Conservation (phyloP, 345 rosid species). For the Rhodamnia argentea region DNA sequence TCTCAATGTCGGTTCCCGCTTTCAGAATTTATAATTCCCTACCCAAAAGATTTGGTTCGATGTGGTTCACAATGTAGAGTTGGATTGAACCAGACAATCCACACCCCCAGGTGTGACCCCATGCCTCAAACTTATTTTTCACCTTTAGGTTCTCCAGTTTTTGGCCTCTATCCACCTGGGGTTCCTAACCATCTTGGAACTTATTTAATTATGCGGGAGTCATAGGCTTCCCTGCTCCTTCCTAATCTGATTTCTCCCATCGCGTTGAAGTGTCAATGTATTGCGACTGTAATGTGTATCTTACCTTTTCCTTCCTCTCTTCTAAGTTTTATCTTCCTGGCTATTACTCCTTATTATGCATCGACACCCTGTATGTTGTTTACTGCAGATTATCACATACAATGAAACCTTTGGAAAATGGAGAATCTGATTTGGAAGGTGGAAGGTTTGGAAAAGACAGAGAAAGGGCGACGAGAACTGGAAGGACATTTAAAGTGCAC, state of each 20-base stretch:
- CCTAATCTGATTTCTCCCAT: background rate
- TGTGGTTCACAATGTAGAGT: background rate
- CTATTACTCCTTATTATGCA: background rate
- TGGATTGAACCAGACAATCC: background rate
- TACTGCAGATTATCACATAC: conserved; percentile 32
- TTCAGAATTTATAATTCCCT: background rate
- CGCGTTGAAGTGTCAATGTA: background rate
- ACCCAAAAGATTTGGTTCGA: background rate
- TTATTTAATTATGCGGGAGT: background rate
- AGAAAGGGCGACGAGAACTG: conserved; percentile 36
- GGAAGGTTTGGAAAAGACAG: conserved; percentile 53
- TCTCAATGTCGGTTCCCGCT: background rate
- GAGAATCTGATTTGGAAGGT: conserved; percentile 71
- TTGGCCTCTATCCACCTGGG: background rate
- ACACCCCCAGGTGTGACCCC: background rate
- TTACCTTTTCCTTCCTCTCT: background rate
- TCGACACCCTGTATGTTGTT: background rate
- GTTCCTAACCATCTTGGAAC: background rate
- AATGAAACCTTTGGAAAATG: conserved; percentile 50
- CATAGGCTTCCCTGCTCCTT: background rate
- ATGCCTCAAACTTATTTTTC: background rate
- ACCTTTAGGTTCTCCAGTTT: background rate
- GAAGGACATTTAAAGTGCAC: conserved; percentile 31
- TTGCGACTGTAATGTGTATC: background rate
- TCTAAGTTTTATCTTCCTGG: background rate